Evolutionary conservation across 768 basidiomycete genomes (phyloP), one percentile per base, ranked within the genome.

Genomic region (Rhodosporidiobolus sp.): DNA sequence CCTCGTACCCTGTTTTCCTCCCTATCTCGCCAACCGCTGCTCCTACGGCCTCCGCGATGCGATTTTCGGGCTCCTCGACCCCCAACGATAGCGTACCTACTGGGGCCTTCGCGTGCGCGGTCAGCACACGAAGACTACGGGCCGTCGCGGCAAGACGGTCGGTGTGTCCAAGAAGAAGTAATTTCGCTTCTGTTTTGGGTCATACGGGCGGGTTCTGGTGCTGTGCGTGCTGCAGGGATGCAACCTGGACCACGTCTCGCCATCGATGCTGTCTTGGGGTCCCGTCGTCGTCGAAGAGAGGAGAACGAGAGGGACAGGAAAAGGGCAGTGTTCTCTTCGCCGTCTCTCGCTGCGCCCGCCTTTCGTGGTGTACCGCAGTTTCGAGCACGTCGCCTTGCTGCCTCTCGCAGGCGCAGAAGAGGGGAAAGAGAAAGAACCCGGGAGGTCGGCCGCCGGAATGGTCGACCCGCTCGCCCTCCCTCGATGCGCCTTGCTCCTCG

Each of bases 61-160:
- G n/a, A n/a, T n/a, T n/a, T n/a, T n/a, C n/a, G n/a, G n/a, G n/a
- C n/a, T n/a, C 26, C 16, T 32, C 16, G 38, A 12, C 26, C 50
- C 34, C 55, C 86, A 92, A 92, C 90, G 94, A 94, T 77, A 59
- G 58, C 89, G 95, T 80, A 75, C 74, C 80, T 82, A 82, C 81
- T 84, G 83, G 83, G 81, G 81, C 73, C 79, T 83, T 65, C 79
- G 81, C 67, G 96, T 98, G 66, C 86, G 96, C 78, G 96, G 96
- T 79, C 96, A 99, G 81, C 96, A 98, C 87, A 99, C 96, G 77
- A 98, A 98, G 86, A 98, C 95, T 65, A 98, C 95, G 65, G 94
- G 93, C 89, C 76, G 79, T 7, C 69, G 75, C 28, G 78, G 76
- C 34, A 66, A 76, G 72, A 76, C 75, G 45, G 75, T 76, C 30